Base-by-base conservation (phyloP, 345 rosid species). In the Eucalyptus fibrosa region DNA sequence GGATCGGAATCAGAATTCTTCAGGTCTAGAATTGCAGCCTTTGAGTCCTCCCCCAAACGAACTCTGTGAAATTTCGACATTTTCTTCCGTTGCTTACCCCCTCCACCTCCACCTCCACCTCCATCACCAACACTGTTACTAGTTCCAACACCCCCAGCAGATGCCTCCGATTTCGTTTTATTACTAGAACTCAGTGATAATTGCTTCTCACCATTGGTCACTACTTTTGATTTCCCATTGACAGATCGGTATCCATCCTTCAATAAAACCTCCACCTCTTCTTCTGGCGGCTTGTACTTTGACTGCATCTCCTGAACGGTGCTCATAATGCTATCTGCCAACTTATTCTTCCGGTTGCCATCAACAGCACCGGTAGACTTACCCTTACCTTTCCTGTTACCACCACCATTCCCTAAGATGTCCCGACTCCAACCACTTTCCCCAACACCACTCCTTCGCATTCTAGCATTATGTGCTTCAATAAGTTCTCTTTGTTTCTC, bases 401-500 rank as follows among this genome's bases (percentile, higher is more conserved):
- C 90, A 81, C 69, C 91, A 87, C 87, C 88, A 45, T 91, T 90
- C 88, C 90, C 92, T 53, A 44, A 80, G 81, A 87, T 44, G 37
- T 89, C 90, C 23, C 45, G 88, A 50, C 88, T 89, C 91, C 88
- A 83, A 42, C 91, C 94, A 87, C 92, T 91, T 80, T 90, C 94
- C 88, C 91, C 87, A 24, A 50, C n/a, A 50, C 37, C 90, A 69
- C 88, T 91, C 90, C 89, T 87, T 88, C 87, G 92, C 92, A 92
- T 86, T 90, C 92, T 91, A 60, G 95, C 91, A 89, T 91, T 94
- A 90, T 97, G 94, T 30, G 92, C 91, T 83, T 96, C 98, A 88
- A 97, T 90, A 56, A 98, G 96, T 90, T 97, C 98, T 93, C 94
- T 94, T 93, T 97, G 99, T 92, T 96, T 98, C 89, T 88, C 95